Base-by-base conservation (phyloP, 2,329 filamentous ascomycete species). In the Bertia moriformis region DNA sequence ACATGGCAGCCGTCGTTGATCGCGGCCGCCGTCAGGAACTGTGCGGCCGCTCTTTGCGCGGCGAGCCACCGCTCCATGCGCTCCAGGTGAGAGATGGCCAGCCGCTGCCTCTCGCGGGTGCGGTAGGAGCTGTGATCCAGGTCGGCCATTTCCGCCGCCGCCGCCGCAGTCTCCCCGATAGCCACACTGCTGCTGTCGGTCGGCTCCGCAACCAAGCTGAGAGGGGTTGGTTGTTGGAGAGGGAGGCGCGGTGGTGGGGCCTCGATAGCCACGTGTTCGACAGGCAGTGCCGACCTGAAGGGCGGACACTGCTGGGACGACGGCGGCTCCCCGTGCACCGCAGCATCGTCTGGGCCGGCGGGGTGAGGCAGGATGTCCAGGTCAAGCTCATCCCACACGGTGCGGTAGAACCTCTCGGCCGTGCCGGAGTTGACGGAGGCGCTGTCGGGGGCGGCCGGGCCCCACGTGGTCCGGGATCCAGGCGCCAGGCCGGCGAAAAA, bases 391-490 rank as follows among this genome's bases (percentile, higher is more conserved):
- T 66, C 69, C 80, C 87, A 95, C 3, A 88, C 87, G 19, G 81
- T 71, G 45, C 81, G 78, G 61, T 96, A 96, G 51, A 95, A 96
- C 45, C 82, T 76, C 54, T 94, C 85, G 7, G 89, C 89, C n/a
- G 82, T 87, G 19, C 86, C 85, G 1, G 89, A 94, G 0, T 85
- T 89, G 1, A 87, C 87, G 1, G 76, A 75, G 3, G 62, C 60
- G 45, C 66, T 53, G 14, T 68, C 69, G 47, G 58, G 62, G 19
- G 62, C 61, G 10, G 69, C 66, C 43, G 79, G 62, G 50, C 85
- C 77, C 89, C 89, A 96, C 12, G 88, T 91, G 51, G 79, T 77
- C 39, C 87, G 76, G 27, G 80, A 77, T 39, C 75, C 72, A 3
- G 80, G 74, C 27, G 82, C 84, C 19, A 95, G 70, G 0, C 82